A percentile compares a stretch with the other conserved stretches of the same genome.
Conservation (phyloP, 2,329 filamentous ascomycete species). For the Phialophora tarda region DNA sequence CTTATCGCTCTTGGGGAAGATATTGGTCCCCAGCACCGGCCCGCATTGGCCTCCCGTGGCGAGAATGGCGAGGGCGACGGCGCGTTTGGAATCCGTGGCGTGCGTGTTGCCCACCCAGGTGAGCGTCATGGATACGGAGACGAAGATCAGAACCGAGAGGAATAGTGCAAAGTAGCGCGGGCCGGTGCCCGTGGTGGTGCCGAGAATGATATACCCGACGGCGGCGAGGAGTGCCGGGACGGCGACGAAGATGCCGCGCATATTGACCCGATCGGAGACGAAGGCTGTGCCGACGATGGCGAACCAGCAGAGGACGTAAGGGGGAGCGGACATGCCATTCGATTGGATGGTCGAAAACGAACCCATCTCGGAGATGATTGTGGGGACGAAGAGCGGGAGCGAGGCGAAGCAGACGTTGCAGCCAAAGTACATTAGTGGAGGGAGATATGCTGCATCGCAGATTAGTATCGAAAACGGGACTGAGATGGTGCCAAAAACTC, state of each 20-base stretch:
- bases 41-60: slow-evolving; percentile 84
- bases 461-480: neutral
- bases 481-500: slow-evolving; percentile 46
- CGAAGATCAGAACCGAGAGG: slow-evolving; percentile 68
- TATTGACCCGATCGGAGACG: slow-evolving; percentile 67
- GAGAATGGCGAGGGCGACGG: slow-evolving; percentile 59
- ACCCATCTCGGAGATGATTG: slow-evolving; percentile 70
- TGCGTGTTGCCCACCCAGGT: slow-evolving; percentile 65
- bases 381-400: slow-evolving; percentile 68
- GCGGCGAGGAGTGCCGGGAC: slow-evolving; percentile 62
- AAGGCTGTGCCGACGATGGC: slow-evolving; percentile 66
- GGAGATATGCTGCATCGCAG: slow-evolving; percentile 30
- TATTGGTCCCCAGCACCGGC: slow-evolving; percentile 70
- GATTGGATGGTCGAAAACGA: slow-evolving; percentile 66
- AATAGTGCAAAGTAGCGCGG: slow-evolving; percentile 61
- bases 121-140: slow-evolving; percentile 71
- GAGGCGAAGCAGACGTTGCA: slow-evolving; percentile 70
- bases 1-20: slow-evolving; percentile 44
- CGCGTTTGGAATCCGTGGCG: slow-evolving; percentile 35
- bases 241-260: slow-evolving; percentile 67
- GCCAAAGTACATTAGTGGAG: slow-evolving; percentile 65
- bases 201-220: slow-evolving; percentile 69
- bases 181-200: slow-evolving; percentile 58
- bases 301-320: slow-evolving; percentile 72
- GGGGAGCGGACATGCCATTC: slow-evolving; percentile 74